Base-by-base conservation (phyloP, 495 filamentous ascomycete genomes). In the Podospora conica region DNA sequence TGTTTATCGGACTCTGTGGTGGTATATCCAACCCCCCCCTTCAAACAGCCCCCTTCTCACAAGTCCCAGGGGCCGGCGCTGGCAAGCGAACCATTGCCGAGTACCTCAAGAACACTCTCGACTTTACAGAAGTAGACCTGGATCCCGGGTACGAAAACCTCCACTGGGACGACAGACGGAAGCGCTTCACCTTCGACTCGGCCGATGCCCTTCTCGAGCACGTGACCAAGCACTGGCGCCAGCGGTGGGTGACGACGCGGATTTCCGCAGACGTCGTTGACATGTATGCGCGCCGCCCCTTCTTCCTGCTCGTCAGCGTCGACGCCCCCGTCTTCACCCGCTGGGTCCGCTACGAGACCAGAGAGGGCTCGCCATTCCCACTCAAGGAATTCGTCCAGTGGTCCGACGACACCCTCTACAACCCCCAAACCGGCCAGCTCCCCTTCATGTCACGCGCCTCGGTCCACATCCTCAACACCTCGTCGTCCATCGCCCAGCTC, bases 1-100 rank as follows among this genome's bases (percentile, higher is more conserved):
- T 97, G 94, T 85, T 98, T 23, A 91, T 98, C 66, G 94, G 95
- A 55, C 81, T 98, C 64, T 97, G 92, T 76, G 94, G 95, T 77
- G 88, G 93, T 92, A 83, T 77, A 80, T 73, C 61, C 65, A 61
- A 58, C 62, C 55, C 65, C 66, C 55, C 53, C 24, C 25, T 61
- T 48, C 40, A 48, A 48, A 15, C 40, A 48, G 40, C 40, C 40
- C 40, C 15, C 40, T 31, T 48, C 40, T 48, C 6, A 48, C 40
- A 55, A 58, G 23, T 9, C 53, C 60, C 71, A 96, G 93, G 89
- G 64, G 91, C 96, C 64, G 97, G 92, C 76, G 87, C 94, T 29
- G 95, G 95, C 66, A 97, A 96, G 77, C 85, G 86, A 70, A 89
- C 91, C 12, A 87, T 97, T 55, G 92, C 93, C 58, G 81, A 89